Conservation (phyloP, 495 filamentous ascomycete species). For the Xylaria scruposa region DNA sequence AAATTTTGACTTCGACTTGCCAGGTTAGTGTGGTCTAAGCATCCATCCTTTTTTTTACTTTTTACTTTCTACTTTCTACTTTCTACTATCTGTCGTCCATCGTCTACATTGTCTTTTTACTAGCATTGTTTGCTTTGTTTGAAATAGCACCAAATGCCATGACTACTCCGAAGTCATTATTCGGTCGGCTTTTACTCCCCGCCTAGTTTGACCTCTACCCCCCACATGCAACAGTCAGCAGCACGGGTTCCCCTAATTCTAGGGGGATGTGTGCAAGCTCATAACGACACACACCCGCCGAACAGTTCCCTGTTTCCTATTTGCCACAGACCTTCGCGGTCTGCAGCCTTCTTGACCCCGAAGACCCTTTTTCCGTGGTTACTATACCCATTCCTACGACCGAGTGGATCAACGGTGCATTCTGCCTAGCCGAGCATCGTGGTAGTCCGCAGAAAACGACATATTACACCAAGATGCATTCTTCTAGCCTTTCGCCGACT, state of each 20-base stretch:
- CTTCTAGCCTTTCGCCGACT: background rate
- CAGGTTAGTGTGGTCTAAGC: conserved; percentile 39
- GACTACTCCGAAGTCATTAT: background rate
- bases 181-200: conserved; percentile 8
- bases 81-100: background rate
- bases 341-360: background rate
- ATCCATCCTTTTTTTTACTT: too few species aligned
- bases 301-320: conserved; percentile 7
- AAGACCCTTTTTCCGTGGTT: conserved; percentile 1
- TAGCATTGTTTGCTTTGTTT: background rate
- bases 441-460: conserved; percentile 16
- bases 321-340: conserved; percentile 18
- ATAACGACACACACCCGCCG: background rate
- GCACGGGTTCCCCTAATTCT: background rate
- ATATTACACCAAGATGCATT: conserved; percentile 20
- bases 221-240: conserved; percentile 19
- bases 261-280: background rate
- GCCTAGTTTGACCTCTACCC: background rate
- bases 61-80: background rate
- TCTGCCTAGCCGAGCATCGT: conserved; percentile 8
- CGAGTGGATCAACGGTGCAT: conserved; percentile 27
- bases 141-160: background rate
- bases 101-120: conserved; percentile 18
- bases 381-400: conserved; percentile 8
- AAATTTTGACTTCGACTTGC: conserved; percentile 42